Conservation (phyloP, 495 filamentous ascomycete species). For the Cairneyella variabilis region DNA sequence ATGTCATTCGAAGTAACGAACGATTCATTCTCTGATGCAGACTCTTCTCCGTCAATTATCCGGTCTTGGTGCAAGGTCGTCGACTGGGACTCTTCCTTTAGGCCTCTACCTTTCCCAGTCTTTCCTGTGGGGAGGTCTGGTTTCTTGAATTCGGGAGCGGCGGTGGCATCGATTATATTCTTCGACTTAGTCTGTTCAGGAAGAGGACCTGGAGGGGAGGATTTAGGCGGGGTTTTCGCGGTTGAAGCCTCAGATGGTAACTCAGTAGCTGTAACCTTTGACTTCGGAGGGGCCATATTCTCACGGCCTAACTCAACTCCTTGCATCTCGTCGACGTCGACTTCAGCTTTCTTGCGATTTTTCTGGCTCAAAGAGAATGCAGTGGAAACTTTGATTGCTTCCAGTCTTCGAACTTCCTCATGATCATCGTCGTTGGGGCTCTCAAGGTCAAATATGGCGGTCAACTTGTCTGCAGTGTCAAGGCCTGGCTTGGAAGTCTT, state of each 20-base stretch:
- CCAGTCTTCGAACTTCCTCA: no score
- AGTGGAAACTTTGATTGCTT: no score
- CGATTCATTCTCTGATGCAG: not conserved
- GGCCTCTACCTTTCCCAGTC: not conserved
- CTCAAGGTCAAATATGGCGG: no score
- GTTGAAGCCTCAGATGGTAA: not conserved
- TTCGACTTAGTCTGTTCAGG: not conserved
- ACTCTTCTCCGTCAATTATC: not conserved
- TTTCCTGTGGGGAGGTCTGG: not conserved
- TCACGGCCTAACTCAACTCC: not conserved
- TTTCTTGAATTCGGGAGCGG: not conserved
- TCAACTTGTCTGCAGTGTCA: no score
- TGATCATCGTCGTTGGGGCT: no score
- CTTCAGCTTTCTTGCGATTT: no score
- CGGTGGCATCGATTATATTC: not conserved
- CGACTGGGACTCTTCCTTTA: not conserved
- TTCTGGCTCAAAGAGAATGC: no score
- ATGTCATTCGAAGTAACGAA: not conserved
- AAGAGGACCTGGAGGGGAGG: no score
- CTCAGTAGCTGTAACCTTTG: not conserved
- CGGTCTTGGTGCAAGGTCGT: no score
- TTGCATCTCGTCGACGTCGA: no score
- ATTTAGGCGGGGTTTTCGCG: not conserved
- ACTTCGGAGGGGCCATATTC: not conserved
- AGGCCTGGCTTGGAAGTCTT: no score